Conservation (phyloP, 176 grass and related monocot species). For the Echinochloa phyllopogon region DNA sequence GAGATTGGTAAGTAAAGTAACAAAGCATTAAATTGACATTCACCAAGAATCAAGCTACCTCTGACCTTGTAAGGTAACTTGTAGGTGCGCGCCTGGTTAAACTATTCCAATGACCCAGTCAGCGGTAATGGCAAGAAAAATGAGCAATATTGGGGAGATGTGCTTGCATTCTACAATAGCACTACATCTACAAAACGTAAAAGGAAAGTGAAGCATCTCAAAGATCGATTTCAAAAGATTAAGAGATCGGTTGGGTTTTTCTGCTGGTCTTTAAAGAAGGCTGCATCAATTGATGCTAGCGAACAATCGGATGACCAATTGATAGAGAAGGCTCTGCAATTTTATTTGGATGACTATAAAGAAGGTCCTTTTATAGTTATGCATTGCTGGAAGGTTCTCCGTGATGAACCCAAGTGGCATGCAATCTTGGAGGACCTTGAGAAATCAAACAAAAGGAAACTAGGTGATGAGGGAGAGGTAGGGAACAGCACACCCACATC, state of each 20-base stretch:
- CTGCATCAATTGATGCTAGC: neutral
- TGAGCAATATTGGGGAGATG: slow-evolving; percentile 28
- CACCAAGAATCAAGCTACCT: neutral
- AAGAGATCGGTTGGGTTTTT: slow-evolving; percentile 37
- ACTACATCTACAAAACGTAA: slow-evolving; percentile 7
- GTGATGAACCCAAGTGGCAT: slow-evolving; percentile 35
- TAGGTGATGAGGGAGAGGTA: slow-evolving; percentile 25
- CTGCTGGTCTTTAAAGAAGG: slow-evolving; percentile 33
- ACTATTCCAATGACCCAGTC: neutral
- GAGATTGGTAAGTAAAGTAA: slow-evolving; percentile 28
- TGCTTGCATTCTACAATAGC: slow-evolving; percentile 14
- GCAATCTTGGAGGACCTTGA: slow-evolving; percentile 10
- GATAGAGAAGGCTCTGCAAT: slow-evolving; percentile 21
- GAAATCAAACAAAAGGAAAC: slow-evolving; percentile 32
- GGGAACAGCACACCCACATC: neutral
- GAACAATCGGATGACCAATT: slow-evolving; percentile 28
- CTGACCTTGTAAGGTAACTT: slow-evolving; percentile 16
- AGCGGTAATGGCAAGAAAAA: slow-evolving; percentile 18
- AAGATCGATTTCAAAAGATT: slow-evolving; percentile 34
- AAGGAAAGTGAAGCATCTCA: slow-evolving; percentile 37
- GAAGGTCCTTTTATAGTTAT: slow-evolving; percentile 38
- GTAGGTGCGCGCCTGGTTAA: slow-evolving; percentile 17
- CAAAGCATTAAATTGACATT: neutral
- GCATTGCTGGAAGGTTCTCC: slow-evolving; percentile 35
- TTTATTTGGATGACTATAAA: slow-evolving; percentile 33